Conservation (phyloP, 2,329 filamentous ascomycete species). For the Botryosphaeria agaves region DNA sequence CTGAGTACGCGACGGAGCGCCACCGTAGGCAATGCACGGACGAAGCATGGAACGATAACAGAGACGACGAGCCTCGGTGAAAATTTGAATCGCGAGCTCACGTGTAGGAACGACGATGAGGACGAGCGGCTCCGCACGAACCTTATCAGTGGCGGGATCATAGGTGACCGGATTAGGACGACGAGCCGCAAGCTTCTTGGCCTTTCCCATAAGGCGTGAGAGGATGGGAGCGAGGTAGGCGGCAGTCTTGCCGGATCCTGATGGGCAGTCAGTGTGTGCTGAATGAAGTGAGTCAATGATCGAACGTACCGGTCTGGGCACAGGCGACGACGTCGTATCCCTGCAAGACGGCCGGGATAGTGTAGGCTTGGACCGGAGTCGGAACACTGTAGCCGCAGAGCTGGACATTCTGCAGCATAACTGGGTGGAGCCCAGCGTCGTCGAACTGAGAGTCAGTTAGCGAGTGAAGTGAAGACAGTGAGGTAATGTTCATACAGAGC, state of each 20-base stretch:
- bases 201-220: slow-evolving; percentile 89
- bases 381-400: slow-evolving; percentile 54
- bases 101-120: slow-evolving; percentile 74
- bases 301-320: slow-evolving; percentile 69
- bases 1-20: slow-evolving; percentile 54
- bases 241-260: slow-evolving; percentile 94
- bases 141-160: slow-evolving; percentile 29
- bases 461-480: slow-evolving; percentile 4
- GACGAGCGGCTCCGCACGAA: slow-evolving; percentile 73
- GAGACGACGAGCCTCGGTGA: slow-evolving; percentile 80
- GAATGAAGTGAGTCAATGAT: background rate
- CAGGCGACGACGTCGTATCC: slow-evolving; percentile 74
- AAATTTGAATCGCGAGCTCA: slow-evolving; percentile 86
- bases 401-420: slow-evolving; percentile 60
- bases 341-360: slow-evolving; percentile 59
- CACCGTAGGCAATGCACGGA: slow-evolving; percentile 79
- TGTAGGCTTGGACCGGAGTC: slow-evolving; percentile 78
- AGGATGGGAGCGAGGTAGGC: slow-evolving; percentile 81
- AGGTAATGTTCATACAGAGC: slow-evolving; percentile 22
- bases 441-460: slow-evolving; percentile 40
- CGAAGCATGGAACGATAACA: slow-evolving; percentile 93
- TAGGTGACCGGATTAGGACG: slow-evolving; percentile 43
- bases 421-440: slow-evolving; percentile 68
- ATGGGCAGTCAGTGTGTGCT: slow-evolving; percentile 4
- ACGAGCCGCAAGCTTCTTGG: slow-evolving; percentile 65